These are phyloP conservation scores for Rhododendron vialii DNA, from an alignment of 148 eudicot genomes.

Conservation along the genomic window DNA sequence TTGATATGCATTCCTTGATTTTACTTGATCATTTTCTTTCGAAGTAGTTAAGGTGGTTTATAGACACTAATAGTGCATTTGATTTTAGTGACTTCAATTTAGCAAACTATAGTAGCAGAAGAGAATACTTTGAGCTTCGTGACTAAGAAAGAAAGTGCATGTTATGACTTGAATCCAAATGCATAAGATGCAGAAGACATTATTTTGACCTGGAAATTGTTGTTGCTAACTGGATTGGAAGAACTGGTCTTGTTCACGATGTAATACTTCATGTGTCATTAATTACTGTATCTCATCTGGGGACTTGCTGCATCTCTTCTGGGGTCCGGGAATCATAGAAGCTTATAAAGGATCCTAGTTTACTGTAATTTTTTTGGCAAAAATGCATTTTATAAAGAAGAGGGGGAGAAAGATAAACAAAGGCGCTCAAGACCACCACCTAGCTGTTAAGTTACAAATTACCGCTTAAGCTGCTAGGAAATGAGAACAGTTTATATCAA, in stretches of 20 bases:
- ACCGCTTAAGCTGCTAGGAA: neutral
- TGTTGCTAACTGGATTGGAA: neutral
- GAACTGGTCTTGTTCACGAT: neutral
- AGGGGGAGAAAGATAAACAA: neutral
- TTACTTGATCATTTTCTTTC: neutral
- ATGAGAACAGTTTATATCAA: neutral
- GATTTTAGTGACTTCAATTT: neutral
- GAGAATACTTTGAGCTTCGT: neutral
- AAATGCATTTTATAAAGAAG: neutral
- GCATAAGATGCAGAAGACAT: neutral
- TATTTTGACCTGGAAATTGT: slow-evolving; percentile 1
- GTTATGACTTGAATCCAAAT: slow-evolving; percentile 5
- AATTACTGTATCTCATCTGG: neutral
- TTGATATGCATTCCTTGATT: neutral
- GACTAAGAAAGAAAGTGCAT: neutral
- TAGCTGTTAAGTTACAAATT: neutral
- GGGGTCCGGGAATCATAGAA: neutral
- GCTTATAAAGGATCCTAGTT: neutral
- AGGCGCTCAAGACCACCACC: neutral
- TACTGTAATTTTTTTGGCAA: neutral
- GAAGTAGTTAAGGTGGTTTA: neutral
- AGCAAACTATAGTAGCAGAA: neutral
- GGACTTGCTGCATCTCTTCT: neutral
- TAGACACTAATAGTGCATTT: neutral
- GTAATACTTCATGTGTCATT: neutral